phyloP scores from a whole-genome alignment of 495 filamentous ascomycete species.

The Penicillium atrosanguineum region DNA sequence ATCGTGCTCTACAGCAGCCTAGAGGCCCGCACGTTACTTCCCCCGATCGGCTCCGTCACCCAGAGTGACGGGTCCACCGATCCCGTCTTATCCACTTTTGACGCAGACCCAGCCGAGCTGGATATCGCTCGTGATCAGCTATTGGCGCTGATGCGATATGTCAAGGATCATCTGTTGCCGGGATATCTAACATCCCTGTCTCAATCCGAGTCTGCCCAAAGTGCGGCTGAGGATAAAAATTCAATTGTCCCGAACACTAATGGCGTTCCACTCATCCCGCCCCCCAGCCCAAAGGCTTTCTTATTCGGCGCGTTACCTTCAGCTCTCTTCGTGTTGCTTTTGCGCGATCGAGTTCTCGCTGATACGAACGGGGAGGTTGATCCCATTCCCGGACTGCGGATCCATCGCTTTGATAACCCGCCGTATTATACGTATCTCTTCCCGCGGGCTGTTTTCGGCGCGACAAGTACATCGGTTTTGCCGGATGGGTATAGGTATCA shows the following conservation, averaged over 20 bases:
- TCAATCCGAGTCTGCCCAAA: constrained; percentile 6
- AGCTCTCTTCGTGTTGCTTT: constrained; percentile 25
- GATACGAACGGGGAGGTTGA: neutral
- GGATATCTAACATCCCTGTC: constrained; percentile 24
- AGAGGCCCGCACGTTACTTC: constrained; percentile 36
- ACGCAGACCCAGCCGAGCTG: constrained; percentile 6
- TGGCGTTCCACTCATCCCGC: constrained; percentile 22
- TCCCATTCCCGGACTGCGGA: constrained; percentile 18
- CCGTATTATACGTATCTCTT: constrained; percentile 39
- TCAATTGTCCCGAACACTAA: neutral
- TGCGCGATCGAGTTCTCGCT: constrained; percentile 11
- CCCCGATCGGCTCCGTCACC: constrained; percentile 13
- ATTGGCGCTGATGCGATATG: constrained; percentile 25
- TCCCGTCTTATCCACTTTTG: constrained; percentile 11
- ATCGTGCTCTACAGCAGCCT: constrained; percentile 57
- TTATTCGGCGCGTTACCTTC: constrained; percentile 37
- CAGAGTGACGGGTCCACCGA: neutral
- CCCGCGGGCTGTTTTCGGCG: constrained; percentile 11
- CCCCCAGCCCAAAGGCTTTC: constrained; percentile 30
- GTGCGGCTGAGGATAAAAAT: neutral
- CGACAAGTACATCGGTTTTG: constrained; percentile 12
- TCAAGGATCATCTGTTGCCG: constrained; percentile 26
- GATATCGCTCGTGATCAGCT: constrained; percentile 27
- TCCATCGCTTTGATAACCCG: constrained; percentile 35
- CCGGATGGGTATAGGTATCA: constrained; percentile 33